A percentile compares a stretch with the other conserved stretches of the same genome.
Conservation (phyloP, 2,329 filamentous ascomycete genomes). For the Pseudofabraea citricarpa region DNA sequence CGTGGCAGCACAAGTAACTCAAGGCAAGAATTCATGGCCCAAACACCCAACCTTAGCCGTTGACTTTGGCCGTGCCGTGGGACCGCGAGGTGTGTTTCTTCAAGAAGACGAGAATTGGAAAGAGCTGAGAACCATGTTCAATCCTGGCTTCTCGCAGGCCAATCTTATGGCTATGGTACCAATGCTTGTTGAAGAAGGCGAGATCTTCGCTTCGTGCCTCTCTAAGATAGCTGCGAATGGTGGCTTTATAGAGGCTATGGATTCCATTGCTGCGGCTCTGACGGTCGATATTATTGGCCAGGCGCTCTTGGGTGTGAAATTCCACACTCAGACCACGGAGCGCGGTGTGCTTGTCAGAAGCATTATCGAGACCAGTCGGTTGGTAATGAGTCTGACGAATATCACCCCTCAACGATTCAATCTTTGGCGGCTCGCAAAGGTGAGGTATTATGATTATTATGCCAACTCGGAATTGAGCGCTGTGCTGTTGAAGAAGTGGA, state of each 20-base stretch:
- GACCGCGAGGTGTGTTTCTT: not conserved
- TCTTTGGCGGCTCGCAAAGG: not conserved
- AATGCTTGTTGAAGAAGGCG: constrained; percentile 3
- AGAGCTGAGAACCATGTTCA: constrained; percentile 4
- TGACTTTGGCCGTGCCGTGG: constrained; percentile 1
- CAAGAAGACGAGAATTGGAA: constrained; percentile 10
- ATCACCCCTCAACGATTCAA: not conserved
- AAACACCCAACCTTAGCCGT: constrained; percentile 3
- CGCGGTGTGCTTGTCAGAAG: constrained; percentile 1
- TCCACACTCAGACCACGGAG: constrained; percentile 6
- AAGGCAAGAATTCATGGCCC: constrained; percentile 4
- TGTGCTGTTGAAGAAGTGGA: constrained; percentile 1
- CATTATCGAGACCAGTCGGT: constrained; percentile 1
- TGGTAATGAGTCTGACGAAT: constrained; percentile 1
- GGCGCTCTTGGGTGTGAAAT: constrained; percentile 3
- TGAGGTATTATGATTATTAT: constrained; percentile 1
- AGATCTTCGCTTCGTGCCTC: constrained; percentile 3
- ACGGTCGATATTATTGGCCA: constrained; percentile 8
- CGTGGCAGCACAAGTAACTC: constrained; percentile 6
- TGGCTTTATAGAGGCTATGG: constrained; percentile 3
- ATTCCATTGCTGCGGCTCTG: constrained; percentile 2
- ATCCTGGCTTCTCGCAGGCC: constrained; percentile 5
- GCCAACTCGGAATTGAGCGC: constrained; percentile 1
- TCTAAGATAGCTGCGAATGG: constrained; percentile 1
- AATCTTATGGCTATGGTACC: constrained; percentile 7